Percentiles rank a stretch among this genome's conserved stretches.
Evolutionary conservation across 306 rosid genomes (phyloP).

Genomic region (Cucurbita moschata): DNA sequence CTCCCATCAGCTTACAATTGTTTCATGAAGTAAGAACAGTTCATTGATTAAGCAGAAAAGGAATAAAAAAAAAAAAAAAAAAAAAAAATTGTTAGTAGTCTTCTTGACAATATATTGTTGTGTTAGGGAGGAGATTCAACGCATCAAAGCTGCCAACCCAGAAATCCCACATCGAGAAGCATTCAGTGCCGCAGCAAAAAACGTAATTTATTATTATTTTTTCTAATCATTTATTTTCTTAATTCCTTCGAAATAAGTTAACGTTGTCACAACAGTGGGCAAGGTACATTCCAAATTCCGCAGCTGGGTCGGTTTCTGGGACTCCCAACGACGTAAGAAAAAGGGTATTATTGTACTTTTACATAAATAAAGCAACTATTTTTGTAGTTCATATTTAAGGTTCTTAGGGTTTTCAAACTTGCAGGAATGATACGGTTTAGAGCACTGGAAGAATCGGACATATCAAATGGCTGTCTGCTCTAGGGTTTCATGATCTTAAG

Average conservation of each 20-base stretch:
- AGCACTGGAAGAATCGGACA: not conserved
- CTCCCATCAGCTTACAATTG: constrained; percentile 97
- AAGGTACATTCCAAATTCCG: constrained; percentile 67
- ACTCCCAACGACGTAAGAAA: constrained; percentile 16
- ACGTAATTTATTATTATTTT: constrained; percentile 19
- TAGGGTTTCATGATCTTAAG: not conserved
- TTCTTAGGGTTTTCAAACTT: not conserved
- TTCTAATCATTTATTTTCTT: too few species aligned
- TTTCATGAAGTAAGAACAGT: constrained; percentile 75
- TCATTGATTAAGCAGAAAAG: not conserved
- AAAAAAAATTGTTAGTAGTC: not conserved
- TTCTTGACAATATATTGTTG: not conserved
- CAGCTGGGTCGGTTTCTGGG: constrained; percentile 41
- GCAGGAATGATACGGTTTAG: not conserved
- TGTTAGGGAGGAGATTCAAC: constrained; percentile 89
- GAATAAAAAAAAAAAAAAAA: not conserved
- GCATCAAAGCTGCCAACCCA: constrained; percentile 86
- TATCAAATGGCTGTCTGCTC: not conserved
- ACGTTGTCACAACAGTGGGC: constrained; percentile 61
- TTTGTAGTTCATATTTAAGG: too few species aligned
- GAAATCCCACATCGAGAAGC: constrained; percentile 97
- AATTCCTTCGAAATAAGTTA: too few species aligned
- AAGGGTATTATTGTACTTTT: not conserved
- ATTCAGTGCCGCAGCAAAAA: constrained; percentile 90
- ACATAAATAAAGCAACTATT: too few species aligned